phyloP scores from a whole-genome alignment of 108 stramenopile species.

The Cyclotella kingstonii region DNA sequence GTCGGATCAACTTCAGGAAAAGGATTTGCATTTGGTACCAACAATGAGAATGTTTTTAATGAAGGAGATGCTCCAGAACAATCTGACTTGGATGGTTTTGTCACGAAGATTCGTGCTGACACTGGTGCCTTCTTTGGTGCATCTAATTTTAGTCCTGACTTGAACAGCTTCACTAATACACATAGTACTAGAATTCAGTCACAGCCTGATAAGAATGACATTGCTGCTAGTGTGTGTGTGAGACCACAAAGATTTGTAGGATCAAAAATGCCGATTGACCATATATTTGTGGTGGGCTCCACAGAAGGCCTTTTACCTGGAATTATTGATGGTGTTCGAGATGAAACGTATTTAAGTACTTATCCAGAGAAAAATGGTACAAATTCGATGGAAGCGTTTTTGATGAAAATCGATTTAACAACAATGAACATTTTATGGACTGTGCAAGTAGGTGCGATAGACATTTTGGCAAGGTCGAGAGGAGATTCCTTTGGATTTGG shows the following conservation, averaged over 20 bases:
- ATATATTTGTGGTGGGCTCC: conserved; percentile 53
- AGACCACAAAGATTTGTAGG: conserved; percentile 23
- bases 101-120: conserved; percentile 42
- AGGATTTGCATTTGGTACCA: conserved; percentile 42
- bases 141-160: conserved; percentile 24
- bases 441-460: conserved; percentile 42
- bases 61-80: conserved; percentile 9
- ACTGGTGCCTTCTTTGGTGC: conserved; percentile 31
- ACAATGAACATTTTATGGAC: conserved; percentile 52
- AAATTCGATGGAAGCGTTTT: conserved; percentile 45
- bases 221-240: conserved; percentile 37
- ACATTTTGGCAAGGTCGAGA: conserved; percentile 9
- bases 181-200: conserved; percentile 25
- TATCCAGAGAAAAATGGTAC: conserved; percentile 13
- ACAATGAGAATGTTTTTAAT: conserved; percentile 2
- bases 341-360: conserved; percentile 9
- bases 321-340: conserved; percentile 10
- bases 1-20: conserved; percentile 40
- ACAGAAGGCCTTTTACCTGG: conserved; percentile 33
- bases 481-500: conserved; percentile 47
- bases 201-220: conserved; percentile 23
- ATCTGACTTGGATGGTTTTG: conserved; percentile 47
- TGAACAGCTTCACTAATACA: conserved; percentile 24
- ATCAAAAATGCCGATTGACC: conserved; percentile 14
- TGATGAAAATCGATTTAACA: conserved; percentile 48